Evolutionary conservation across 257 asterid genomes (phyloP), one percentile per base, ranked within the genome.

Genomic region (Nicotiana benthamiana): DNA sequence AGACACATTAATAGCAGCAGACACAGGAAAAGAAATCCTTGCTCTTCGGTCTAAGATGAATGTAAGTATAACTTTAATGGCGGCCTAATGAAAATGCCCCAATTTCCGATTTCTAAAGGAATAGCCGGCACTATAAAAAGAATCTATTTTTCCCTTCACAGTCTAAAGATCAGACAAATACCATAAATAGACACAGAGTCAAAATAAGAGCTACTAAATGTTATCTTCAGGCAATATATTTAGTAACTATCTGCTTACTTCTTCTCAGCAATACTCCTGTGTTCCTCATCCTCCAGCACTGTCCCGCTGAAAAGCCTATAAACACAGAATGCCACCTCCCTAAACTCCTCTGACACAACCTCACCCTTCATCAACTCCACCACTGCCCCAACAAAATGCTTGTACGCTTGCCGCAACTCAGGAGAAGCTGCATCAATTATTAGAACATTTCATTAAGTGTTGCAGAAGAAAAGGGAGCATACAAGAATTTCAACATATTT

Each of bases 331-430:
- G 97, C 97, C 88, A 93, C 92, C 88, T 95, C 97, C 64, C 86
- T 90, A 83, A 95, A 95, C 90, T 95, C 99, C 91, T 90, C 97
- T 1, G 97, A 88, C 84, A 88, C 91, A 82, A 91, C 90, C 77
- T 93, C 97, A 22, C 91, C 93, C 18, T 93, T 97, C 90, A 90
- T 86, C 87, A 93, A 80, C 87, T 93, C 97, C 80, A 90, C 92
- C 82, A 95, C 92, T 17, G 89, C 92, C 5, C 87, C 90, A 61
- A 92, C 80, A 81, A 89, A 95, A 75, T 89, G 90, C 88, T 92
- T 95, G 89, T 93, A 95, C 5, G 89, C 85, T 83, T 92, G 92
- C 79, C 97, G 91, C 79, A 86, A 80, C 84, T 95, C 98, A 17
- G 74, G 81, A 74, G 96, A 89, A 75, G 98, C 98, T 95, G 93